A percentile compares a stretch with the other conserved stretches of the same genome.
These are phyloP conservation scores for Aureobasidium subglaciale DNA, from an alignment of 2,329 filamentous ascomycete genomes.

Conservation along the genomic window DNA sequence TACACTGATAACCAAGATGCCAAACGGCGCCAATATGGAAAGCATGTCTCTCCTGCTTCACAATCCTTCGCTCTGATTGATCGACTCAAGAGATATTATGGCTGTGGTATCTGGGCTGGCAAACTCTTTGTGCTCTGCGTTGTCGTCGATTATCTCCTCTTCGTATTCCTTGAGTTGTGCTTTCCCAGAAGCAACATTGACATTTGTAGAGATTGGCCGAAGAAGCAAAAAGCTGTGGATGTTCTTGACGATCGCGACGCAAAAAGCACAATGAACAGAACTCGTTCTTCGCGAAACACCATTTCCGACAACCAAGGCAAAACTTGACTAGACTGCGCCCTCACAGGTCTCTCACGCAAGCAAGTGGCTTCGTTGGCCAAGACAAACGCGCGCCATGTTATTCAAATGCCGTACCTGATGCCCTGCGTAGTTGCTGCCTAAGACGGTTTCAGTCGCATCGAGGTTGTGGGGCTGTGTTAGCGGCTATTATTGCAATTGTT, in stretches of 20 bases:
- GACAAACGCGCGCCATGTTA: no score
- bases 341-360: no score
- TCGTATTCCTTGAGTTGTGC: slow-evolving; percentile 78
- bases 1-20: slow-evolving; percentile 60
- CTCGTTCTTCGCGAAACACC: no score
- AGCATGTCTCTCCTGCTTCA: slow-evolving; percentile 44
- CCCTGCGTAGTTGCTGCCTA: no score
- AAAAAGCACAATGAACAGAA: neutral
- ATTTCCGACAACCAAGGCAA: no score
- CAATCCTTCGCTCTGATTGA: slow-evolving; percentile 92
- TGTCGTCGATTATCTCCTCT: slow-evolving; percentile 88
- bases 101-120: slow-evolving; percentile 95
- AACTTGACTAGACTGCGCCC: no score
- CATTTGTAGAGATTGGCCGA: slow-evolving; percentile 84
- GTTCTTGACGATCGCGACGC: neutral
- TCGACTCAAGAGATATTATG: slow-evolving; percentile 90
- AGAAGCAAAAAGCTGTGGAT: slow-evolving; percentile 47
- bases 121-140: slow-evolving; percentile 95
- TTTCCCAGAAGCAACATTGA: slow-evolving; percentile 83
- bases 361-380: no score
- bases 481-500: no score
- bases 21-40: slow-evolving; percentile 48
- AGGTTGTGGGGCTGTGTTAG: no score
- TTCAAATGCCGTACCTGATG: no score
- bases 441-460: no score